Evolutionary conservation across 169 alveolate genomes (phyloP), one percentile per base, ranked within the genome.

Genomic region (Cryptosporidium canis): DNA sequence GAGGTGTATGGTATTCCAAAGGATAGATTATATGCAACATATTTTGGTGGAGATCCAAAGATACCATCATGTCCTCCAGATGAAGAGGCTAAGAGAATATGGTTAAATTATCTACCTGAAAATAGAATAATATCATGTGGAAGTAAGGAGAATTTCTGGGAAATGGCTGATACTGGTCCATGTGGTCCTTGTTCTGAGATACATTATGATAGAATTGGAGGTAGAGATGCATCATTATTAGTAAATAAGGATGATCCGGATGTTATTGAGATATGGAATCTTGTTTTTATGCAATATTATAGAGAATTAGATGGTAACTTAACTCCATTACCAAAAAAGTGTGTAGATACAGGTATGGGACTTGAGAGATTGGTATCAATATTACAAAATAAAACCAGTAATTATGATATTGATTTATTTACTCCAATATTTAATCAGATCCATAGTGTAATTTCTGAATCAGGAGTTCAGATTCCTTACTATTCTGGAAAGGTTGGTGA

Each of bases 131-230:
- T 94, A 83, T 97, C 98, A 18, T 95, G 96, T 77, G 96, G 97
- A 2, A 71, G 90, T 90, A 94, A 95, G 82, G 99, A 96, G 31
- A 97, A 97, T 91, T 97, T 97, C 93, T 97, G 99, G 99, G 99
- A 97, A 93, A 97, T 97, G 99, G 99, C 98, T 2, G 99, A 97
- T 83, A 95, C 97, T 3, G 99, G 99, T 27, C 99, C 99, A 11
- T 97, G 99, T 66, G 99, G 99, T 12, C 99, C 99, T 2, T 97
- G 98, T 90, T 90, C 98, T n/a, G 99, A 97, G 90, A 94, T 97
- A 35, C 99, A 97, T 93, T 97, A 92, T 84, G 99, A 97, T 85
- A 91, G 70, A 56, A 82, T 94, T 45, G 98, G 98, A 0, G 93
- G 94, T 43, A 91, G 99, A 3, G 98, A 96, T 85, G 98, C 98